Evolutionary conservation across 108 stramenopile species (phyloP).

Genomic region (Nitzschia inconspicua): DNA sequence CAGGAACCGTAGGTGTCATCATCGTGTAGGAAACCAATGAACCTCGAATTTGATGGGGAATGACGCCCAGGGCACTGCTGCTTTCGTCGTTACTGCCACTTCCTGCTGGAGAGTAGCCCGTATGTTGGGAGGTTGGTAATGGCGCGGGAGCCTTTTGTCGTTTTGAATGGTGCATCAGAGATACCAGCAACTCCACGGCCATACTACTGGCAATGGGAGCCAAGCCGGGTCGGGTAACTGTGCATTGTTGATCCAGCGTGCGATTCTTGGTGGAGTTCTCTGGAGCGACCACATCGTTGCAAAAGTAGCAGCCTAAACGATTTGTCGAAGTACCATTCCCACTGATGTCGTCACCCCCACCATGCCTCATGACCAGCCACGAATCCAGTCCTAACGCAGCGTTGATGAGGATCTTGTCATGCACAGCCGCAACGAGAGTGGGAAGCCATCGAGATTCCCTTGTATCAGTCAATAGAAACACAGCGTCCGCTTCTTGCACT

Average conservation of each 20-base stretch:
- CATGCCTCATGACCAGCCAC: constrained; percentile 98
- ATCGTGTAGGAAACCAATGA: constrained; percentile 88
- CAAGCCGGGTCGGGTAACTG: constrained; percentile 97
- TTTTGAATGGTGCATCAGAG: constrained; percentile 87
- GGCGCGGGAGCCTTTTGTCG: constrained; percentile 57
- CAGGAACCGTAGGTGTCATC: constrained; percentile 88
- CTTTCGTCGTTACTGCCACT: background rate
- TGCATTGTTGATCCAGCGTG: constrained; percentile 99
- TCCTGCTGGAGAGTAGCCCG: constrained; percentile 41
- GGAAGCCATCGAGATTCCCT: constrained; percentile 98
- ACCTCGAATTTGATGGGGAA: constrained; percentile 94
- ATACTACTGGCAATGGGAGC: constrained; percentile 94
- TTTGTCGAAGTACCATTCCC: background rate
- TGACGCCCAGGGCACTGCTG: constrained; percentile 56
- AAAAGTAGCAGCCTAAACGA: constrained; percentile 97
- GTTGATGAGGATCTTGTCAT: constrained; percentile 89
- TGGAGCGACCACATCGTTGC: constrained; percentile 97
- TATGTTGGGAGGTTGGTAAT: constrained; percentile 8
- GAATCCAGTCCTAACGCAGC: constrained; percentile 96
- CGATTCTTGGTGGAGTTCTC: constrained; percentile 93
- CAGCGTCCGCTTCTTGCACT: constrained; percentile 85
- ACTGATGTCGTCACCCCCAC: constrained; percentile 21
- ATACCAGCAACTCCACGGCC: constrained; percentile 94
- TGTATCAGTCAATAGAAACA: constrained; percentile 95
- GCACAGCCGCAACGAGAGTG: constrained; percentile 90